phyloP scores from a whole-genome alignment of 2,329 filamentous ascomycete genomes.

The Hyphodiscus sp. region DNA sequence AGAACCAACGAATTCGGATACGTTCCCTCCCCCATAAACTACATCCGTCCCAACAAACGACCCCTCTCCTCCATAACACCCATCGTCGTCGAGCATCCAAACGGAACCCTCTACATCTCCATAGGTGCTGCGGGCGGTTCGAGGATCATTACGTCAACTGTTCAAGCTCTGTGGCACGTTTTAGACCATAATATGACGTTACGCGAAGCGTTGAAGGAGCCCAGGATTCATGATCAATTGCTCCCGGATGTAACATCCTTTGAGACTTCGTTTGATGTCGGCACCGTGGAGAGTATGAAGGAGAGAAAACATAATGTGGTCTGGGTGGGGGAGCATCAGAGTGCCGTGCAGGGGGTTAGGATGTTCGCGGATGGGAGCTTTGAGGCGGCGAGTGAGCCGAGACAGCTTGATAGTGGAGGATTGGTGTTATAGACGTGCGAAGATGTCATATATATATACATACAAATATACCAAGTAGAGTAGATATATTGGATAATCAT shows the following conservation, averaged over 20 bases:
- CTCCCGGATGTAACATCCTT: conserved; percentile 63
- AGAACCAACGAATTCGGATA: conserved; percentile 78
- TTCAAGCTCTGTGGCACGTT: conserved; percentile 67
- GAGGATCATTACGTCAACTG: conserved; percentile 73
- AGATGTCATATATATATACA: too few species aligned
- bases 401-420: conserved; percentile 53
- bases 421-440: neutral
- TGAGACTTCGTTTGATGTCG: conserved; percentile 63
- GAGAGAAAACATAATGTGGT: conserved; percentile 64
- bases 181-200: conserved; percentile 58
- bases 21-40: conserved; percentile 73
- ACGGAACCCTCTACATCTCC: conserved; percentile 59
- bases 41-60: conserved; percentile 71
- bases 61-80: conserved; percentile 79
- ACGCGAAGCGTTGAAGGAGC: conserved; percentile 54
- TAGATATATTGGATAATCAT: too few species aligned
- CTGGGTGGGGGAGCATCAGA: conserved; percentile 57
- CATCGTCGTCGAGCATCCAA: conserved; percentile 63
- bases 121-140: conserved; percentile 76
- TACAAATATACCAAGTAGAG: too few species aligned
- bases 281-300: conserved; percentile 56
- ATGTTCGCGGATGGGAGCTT: conserved; percentile 59
- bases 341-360: conserved; percentile 65
- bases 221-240: conserved; percentile 76
- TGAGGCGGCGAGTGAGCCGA: conserved; percentile 69